phyloP scores from a whole-genome alignment of 495 filamentous ascomycete genomes.

The Aspergillus steynii region DNA sequence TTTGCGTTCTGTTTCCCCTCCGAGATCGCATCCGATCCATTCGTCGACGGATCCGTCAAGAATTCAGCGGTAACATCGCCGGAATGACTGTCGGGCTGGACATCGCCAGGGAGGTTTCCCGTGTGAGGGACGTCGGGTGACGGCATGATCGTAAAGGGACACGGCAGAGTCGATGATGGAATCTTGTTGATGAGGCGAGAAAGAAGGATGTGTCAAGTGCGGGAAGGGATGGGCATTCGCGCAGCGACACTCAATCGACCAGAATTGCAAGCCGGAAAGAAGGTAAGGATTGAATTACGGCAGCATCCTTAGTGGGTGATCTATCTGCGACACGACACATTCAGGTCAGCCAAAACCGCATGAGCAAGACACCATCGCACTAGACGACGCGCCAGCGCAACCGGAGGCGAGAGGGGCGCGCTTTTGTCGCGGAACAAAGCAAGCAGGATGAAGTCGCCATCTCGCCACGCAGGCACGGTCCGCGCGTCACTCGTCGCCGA shows the following conservation, averaged over 20 bases:
- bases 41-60: constrained; percentile 24
- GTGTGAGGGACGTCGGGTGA: constrained; percentile 37
- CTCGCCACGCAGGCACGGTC: background rate
- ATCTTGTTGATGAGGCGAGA: constrained; percentile 1
- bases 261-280: constrained; percentile 1
- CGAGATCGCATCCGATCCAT: constrained; percentile 44
- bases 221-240: constrained; percentile 15
- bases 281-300: constrained; percentile 23
- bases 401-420: background rate
- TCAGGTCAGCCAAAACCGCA: constrained; percentile 20
- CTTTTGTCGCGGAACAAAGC: background rate
- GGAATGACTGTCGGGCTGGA: constrained; percentile 31
- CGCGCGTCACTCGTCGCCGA: background rate
- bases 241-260: background rate
- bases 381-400: constrained; percentile 21
- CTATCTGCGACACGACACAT: constrained; percentile 18
- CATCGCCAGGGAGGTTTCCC: constrained; percentile 27
- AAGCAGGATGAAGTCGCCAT: background rate
- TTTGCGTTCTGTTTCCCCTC: constrained; percentile 62
- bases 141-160: constrained; percentile 32
- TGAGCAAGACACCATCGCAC: constrained; percentile 8
- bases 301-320: constrained; percentile 37
- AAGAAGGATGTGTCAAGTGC: constrained; percentile 23
- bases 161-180: background rate
- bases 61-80: constrained; percentile 27